These are phyloP conservation scores for Staphylotrichum tortipilum DNA, from an alignment of 495 filamentous ascomycete genomes.

Conservation along the genomic window DNA sequence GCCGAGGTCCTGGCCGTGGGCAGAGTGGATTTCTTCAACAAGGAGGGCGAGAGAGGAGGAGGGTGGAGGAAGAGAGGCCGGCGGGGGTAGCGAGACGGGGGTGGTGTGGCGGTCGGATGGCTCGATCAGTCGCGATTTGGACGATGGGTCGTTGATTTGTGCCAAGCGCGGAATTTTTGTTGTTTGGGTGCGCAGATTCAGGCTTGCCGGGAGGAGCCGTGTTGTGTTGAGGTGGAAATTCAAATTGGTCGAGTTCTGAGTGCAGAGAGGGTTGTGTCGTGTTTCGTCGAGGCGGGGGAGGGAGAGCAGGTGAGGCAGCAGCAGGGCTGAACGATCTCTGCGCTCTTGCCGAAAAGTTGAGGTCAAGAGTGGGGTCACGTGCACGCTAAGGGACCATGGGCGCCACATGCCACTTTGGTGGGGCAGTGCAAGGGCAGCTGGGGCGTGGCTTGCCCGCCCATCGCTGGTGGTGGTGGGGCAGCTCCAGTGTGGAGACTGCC, in stretches of 20 bases:
- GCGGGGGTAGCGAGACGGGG: no score
- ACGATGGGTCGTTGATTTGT: not conserved
- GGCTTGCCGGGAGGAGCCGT: not conserved
- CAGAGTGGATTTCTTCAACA: no score
- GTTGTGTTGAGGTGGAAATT: not conserved
- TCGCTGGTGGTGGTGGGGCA: no score
- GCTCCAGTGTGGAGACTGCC: not conserved
- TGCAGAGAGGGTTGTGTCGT: not conserved
- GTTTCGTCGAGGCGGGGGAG: constrained; percentile 8
- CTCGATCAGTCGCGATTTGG: not conserved
- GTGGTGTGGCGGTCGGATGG: not conserved
- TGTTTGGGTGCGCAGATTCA: not conserved
- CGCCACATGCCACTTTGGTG: not conserved
- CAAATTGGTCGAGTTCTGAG: not conserved
- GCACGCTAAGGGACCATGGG: not conserved
- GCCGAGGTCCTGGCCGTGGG: no score
- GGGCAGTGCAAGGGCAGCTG: no score
- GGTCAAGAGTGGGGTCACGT: constrained; percentile 5
- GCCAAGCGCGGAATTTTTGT: not conserved
- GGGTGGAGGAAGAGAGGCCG: not conserved
- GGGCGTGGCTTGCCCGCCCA: no score
- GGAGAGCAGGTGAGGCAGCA: not conserved
- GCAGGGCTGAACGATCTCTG: constrained; percentile 7
- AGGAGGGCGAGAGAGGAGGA: not conserved
- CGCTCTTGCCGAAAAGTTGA: constrained; percentile 3